Conservation (phyloP, 2,329 filamentous ascomycete species). For the Ophiocordyceps unilateralis region DNA sequence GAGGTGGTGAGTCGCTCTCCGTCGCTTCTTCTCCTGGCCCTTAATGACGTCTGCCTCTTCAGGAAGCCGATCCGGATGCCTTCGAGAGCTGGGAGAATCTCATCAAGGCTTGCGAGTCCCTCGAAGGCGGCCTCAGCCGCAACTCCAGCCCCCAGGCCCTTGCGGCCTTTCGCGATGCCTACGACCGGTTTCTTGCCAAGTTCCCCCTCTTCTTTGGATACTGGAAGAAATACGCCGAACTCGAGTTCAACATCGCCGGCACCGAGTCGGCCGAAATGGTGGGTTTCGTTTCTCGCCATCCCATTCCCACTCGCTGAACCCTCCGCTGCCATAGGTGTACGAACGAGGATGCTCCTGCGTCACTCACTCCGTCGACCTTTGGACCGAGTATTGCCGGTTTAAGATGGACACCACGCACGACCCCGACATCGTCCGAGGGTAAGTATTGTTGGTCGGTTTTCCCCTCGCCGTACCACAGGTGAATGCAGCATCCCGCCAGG, state of each 20-base stretch:
- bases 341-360: conserved; percentile 90
- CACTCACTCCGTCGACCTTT: conserved; percentile 84
- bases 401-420: conserved; percentile 97
- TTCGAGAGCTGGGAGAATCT: conserved; percentile 94
- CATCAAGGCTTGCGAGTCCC: conserved; percentile 61
- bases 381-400: conserved; percentile 95
- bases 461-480: conserved; percentile 46
- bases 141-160: conserved; percentile 94
- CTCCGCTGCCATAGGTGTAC: conserved; percentile 50
- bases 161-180: conserved; percentile 68
- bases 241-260: conserved; percentile 92
- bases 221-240: conserved; percentile 98
- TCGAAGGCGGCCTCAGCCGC: conserved; percentile 86
- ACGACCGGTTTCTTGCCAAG: conserved; percentile 84
- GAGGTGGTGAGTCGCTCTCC: conserved; percentile 44
- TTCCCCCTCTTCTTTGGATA: conserved; percentile 95
- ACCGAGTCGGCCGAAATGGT: conserved; percentile 97
- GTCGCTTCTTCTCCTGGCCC: no score
- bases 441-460: conserved; percentile 56
- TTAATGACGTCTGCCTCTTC: conserved; percentile 2
- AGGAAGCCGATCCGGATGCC: conserved; percentile 63
- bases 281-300: conserved; percentile 10
- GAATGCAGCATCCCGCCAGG: conserved; percentile 24
- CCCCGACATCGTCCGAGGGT: conserved; percentile 94
- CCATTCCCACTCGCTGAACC: not conserved